These are phyloP conservation scores for Capronia coronata DNA, from an alignment of 2,329 filamentous ascomycete species.

Conservation along the genomic window DNA sequence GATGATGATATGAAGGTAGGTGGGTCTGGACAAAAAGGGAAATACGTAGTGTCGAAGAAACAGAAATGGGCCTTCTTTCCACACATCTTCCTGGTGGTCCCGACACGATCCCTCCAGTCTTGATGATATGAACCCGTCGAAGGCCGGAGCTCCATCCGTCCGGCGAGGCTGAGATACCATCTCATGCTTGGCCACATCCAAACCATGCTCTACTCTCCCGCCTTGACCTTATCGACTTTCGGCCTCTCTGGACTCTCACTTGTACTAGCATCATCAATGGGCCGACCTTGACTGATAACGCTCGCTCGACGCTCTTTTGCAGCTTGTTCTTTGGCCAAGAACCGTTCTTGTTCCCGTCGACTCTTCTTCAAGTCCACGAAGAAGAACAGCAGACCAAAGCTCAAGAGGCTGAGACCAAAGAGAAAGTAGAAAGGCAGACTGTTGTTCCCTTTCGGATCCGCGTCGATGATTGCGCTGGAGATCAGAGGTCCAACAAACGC, in stretches of 20 bases:
- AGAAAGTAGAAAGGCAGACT: constrained; percentile 62
- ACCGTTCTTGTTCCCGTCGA: constrained; percentile 52
- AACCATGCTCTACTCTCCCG: not conserved
- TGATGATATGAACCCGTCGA: no score
- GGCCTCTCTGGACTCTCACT: constrained; percentile 1
- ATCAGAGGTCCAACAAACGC: constrained; percentile 64
- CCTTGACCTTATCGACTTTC: constrained; percentile 6
- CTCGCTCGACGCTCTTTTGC: constrained; percentile 25
- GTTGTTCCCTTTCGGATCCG: constrained; percentile 49
- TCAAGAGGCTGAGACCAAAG: constrained; percentile 52
- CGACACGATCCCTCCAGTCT: no score
- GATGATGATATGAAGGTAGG: no score
- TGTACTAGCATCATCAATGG: constrained; percentile 1
- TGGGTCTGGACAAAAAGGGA: no score
- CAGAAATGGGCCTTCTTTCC: no score
- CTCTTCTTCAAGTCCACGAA: constrained; percentile 58
- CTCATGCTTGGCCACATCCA: not conserved
- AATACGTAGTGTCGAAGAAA: no score
- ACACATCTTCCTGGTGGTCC: no score
- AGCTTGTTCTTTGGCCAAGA: constrained; percentile 39
- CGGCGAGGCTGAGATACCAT: not conserved
- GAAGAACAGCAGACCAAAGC: constrained; percentile 48
- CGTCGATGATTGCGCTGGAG: constrained; percentile 63
- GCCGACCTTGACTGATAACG: constrained; percentile 14
- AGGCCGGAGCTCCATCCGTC: not conserved